A percentile compares a stretch with the other conserved stretches of the same genome.
Evolutionary conservation across 2,329 filamentous ascomycete genomes (phyloP).

Genomic region (Ceratocystis cubensis): DNA sequence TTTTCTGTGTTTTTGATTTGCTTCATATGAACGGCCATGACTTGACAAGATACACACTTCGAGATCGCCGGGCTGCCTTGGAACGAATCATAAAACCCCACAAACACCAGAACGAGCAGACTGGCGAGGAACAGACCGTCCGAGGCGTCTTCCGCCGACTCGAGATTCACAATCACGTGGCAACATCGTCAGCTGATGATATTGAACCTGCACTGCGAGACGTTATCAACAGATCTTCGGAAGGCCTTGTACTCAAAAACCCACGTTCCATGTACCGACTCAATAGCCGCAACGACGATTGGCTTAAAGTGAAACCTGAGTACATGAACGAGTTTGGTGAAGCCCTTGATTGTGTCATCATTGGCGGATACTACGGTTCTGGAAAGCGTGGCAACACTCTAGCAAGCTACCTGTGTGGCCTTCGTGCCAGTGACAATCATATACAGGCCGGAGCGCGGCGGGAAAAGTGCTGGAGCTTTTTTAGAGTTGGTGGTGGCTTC

Average conservation of each 20-base stretch:
- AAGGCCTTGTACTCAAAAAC: constrained; percentile 89
- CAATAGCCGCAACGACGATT: constrained; percentile 85
- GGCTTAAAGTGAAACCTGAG: constrained; percentile 97
- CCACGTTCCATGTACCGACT: constrained; percentile 74
- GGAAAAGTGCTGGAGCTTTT: constrained; percentile 84
- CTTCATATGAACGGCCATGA: constrained; percentile 72
- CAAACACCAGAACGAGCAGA: not conserved
- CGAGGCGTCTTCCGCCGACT: constrained; percentile 59
- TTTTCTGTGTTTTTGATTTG: constrained; percentile 84
- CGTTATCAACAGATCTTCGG: constrained; percentile 74
- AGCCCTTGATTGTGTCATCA: constrained; percentile 74
- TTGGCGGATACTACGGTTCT: constrained; percentile 87
- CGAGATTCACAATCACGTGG: constrained; percentile 64
- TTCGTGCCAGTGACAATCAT: constrained; percentile 60
- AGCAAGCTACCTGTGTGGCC: constrained; percentile 80
- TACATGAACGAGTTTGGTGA: constrained; percentile 97
- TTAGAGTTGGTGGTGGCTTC: constrained; percentile 94
- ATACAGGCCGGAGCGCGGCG: constrained; percentile 46
- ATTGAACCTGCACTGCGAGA: constrained; percentile 70
- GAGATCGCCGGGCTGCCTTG: constrained; percentile 66
- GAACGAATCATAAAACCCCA: constrained; percentile 12
- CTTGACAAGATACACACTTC: constrained; percentile 69
- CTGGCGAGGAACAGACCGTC: constrained; percentile 36
- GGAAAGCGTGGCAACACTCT: constrained; percentile 71
- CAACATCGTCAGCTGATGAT: constrained; percentile 53